Conservation (phyloP, 2,329 filamentous ascomycete genomes). For the Sarocladium strictum region DNA sequence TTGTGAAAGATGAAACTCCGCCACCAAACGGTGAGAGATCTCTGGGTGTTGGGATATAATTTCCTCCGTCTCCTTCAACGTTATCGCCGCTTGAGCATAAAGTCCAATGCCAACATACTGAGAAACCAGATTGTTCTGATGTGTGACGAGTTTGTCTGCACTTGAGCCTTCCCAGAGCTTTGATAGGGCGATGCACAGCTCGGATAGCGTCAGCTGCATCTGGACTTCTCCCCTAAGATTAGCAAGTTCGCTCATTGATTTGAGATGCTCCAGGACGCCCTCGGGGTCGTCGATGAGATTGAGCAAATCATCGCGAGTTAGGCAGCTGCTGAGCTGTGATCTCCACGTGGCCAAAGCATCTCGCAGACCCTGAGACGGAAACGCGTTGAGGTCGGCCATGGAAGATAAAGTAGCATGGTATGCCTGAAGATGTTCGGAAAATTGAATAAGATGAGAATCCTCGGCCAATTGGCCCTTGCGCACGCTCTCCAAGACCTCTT, state of each 20-base stretch:
- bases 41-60: constrained; percentile 33
- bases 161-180: constrained; percentile 25
- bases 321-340: constrained; percentile 30
- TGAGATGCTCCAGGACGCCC: constrained; percentile 42
- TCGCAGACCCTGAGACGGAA: constrained; percentile 25
- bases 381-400: constrained; percentile 20
- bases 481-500: constrained; percentile 30
- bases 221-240: constrained; percentile 43
- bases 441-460: constrained; percentile 37
- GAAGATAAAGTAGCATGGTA: constrained; percentile 38
- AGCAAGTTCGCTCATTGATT: constrained; percentile 44
- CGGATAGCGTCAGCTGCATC: constrained; percentile 32
- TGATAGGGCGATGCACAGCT: constrained; percentile 27
- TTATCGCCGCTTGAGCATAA: constrained; percentile 40
- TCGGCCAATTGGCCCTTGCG: constrained; percentile 33
- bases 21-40: constrained; percentile 31
- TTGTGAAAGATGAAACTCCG: constrained; percentile 60
- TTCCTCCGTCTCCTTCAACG: constrained; percentile 52
- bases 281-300: constrained; percentile 43
- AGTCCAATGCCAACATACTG: constrained; percentile 50
- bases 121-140: constrained; percentile 42
- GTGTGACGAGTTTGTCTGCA: constrained; percentile 35
- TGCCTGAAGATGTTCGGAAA: constrained; percentile 42
- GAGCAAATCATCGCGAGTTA: constrained; percentile 34
- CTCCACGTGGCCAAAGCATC: constrained; percentile 39